Percentiles rank a stretch among this genome's conserved stretches.
These are phyloP conservation scores for Clarkia xantiana DNA, from an alignment of 345 rosid species.

Conservation along the genomic window DNA sequence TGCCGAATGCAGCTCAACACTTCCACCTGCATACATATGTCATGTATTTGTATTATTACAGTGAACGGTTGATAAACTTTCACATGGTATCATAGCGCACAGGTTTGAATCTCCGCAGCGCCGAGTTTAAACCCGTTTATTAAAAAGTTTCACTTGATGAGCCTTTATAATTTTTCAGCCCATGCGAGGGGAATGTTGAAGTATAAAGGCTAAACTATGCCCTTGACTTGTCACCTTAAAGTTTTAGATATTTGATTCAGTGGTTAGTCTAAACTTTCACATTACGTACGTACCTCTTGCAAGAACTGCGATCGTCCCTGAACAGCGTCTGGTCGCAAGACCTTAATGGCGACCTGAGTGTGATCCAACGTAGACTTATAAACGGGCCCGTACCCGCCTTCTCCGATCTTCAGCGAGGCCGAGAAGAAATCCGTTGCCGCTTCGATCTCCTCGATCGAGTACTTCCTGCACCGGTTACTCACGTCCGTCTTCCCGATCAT, in stretches of 20 bases:
- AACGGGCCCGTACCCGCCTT: conserved; percentile 98
- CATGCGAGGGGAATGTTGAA: too few relatives aligned
- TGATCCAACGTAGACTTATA: conserved; percentile 68
- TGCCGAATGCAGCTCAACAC: conserved; percentile 77
- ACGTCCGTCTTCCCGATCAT: conserved; percentile 15
- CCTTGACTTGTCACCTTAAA: too few relatives aligned
- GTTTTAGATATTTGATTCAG: too few relatives aligned
- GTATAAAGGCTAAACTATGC: too few relatives aligned
- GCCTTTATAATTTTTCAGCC: too few relatives aligned
- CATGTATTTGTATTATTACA: too few relatives aligned
- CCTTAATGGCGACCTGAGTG: conserved; percentile 78
- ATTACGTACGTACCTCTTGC: conserved; percentile 54
- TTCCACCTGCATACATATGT: conserved; percentile 62
- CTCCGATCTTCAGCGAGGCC: conserved; percentile 51
- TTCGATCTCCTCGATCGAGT: conserved; percentile 69
- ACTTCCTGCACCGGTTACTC: conserved; percentile 45
- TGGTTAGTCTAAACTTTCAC: too few relatives aligned
- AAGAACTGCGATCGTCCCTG: conserved; percentile 86
- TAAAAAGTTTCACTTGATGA: too few relatives aligned
- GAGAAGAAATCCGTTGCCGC: conserved; percentile 55
- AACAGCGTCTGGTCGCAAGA: conserved; percentile 77
- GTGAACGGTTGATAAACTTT: too few relatives aligned
- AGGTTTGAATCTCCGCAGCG: too few relatives aligned
- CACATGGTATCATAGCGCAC: too few relatives aligned
- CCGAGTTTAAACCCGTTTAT: too few relatives aligned